Base-by-base conservation (phyloP, 768 basidiomycete species). In the Agrocybe pediades region DNA sequence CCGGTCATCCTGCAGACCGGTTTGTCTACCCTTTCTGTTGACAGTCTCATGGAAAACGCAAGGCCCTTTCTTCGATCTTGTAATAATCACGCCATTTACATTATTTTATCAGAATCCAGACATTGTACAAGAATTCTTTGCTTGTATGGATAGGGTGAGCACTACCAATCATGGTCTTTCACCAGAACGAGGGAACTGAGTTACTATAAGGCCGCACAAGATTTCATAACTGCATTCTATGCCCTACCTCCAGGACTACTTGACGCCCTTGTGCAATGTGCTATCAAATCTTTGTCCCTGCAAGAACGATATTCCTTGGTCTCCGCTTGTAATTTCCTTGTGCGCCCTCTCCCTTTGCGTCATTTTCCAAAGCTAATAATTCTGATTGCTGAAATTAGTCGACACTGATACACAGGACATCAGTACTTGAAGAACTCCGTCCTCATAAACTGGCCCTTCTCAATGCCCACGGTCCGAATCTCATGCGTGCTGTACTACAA, bases 241-340 rank as follows among this genome's bases (percentile, higher is more conserved):
- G 71, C 72, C n/a, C 71, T 92, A 3, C 85, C 88, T 0, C 74
- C 76, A 2, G 83, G 82, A 15, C 73, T 83, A 3, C 76, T 92
- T 30, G 81, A 89, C 63, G 81, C 83, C 0, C 70, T 92, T 51
- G 78, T 94, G 68, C 81, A 84, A 44, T 88, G 88, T 54, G 82
- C 89, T 2, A 77, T 87, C 23, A 75, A 76, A 27, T 82, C 88
- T 3, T 69, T 95, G 16, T 71, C 83, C 2, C 68, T 93, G 19
- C 90, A 92, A 67, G 92, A 95, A 63, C 79, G 92, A 30, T 95
- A 94, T 67, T 91, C 91, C 0, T 75, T 96, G 8, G 89, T 90
- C 1, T 80, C 89, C 1, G 88, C 91, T 3, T 87, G 86, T 59
- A 87, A 81, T 41, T 97, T 95, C 66, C 70, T 96, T 57, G 95